Evolutionary conservation across 345 rosid genomes (phyloP), one percentile per base, ranked within the genome.

Genomic region (Hibiscus tridactylites): DNA sequence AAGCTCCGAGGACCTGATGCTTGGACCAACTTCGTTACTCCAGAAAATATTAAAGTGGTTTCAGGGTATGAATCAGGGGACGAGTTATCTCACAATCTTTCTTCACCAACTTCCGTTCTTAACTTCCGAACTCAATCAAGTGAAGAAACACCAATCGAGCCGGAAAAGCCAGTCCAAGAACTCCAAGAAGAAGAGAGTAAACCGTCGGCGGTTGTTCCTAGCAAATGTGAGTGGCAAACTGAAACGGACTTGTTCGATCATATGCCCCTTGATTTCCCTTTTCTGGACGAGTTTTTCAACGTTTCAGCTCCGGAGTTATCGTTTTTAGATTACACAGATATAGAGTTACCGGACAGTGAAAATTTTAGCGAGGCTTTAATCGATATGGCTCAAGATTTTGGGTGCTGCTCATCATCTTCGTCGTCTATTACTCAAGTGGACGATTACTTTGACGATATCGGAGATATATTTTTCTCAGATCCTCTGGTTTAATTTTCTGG

Each of bases 1-100:
- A 86, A 85, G 68, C 93, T 93, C 10, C 90, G 98, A 6, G 98
- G 98, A 58, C 92, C 94, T 0, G 91, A 88, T 67, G 97, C 98
- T 47, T 62, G 83, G 44, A 91, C 97, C 6, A 93, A 93, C 72
- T 93, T 93, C 75, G 74, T 79, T 1, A 78, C 80, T 2, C 92
- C 91, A 0, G 77, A 68, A 39, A 63, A 6, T 7, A 24, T 69
- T 4, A 66, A 73, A 9, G 68, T 52, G 24, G 56, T 73, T 31
- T 69, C 81, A 53, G 79, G 90, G 17, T 86, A 87, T 33, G 94
- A 89, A 49, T 89, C 97, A 49, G 86, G 81, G 5, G 95, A 85
- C 2, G 90, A 89, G 33, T 82, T 52, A 11, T 73, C 80, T 33
- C 84, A 80, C 35, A 83, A 80, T 54, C 79, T 86, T 11, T 83